These are phyloP conservation scores for Ogataea nitratoaversa DNA, from an alignment of 805 yeast genomes.

Conservation along the genomic window DNA sequence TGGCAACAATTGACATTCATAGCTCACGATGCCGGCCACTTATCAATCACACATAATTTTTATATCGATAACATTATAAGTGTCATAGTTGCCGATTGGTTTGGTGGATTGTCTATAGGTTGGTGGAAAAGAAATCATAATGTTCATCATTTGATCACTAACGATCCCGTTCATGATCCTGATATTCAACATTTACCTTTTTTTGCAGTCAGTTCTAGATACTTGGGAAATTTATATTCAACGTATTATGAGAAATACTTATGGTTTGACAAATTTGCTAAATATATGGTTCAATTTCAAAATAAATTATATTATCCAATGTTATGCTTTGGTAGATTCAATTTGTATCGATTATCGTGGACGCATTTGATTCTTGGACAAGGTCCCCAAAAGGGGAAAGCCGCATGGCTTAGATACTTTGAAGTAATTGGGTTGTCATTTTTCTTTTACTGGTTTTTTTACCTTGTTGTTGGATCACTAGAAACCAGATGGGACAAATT, in stretches of 20 bases:
- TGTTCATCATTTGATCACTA: slow-evolving; percentile 89
- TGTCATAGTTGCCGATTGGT: slow-evolving; percentile 64
- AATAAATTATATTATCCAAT: slow-evolving; percentile 72
- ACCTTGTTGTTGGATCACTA: slow-evolving; percentile 51
- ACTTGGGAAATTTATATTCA: slow-evolving; percentile 68
- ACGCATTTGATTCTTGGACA: slow-evolving; percentile 65
- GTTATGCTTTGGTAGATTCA: slow-evolving; percentile 79
- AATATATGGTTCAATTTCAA: slow-evolving; percentile 57
- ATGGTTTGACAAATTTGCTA: slow-evolving; percentile 65
- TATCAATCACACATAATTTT: slow-evolving; percentile 76
- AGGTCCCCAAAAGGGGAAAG: slow-evolving; percentile 78
- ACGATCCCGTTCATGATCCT: slow-evolving; percentile 91
- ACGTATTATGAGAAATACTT: slow-evolving; percentile 71
- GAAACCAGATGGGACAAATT: slow-evolving; percentile 52
- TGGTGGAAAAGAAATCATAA: slow-evolving; percentile 97
- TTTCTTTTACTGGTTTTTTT: slow-evolving; percentile 82
- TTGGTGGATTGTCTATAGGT: slow-evolving; percentile 86
- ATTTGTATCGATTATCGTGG: slow-evolving; percentile 80
- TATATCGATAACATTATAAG: slow-evolving; percentile 73
- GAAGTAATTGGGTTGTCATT: slow-evolving; percentile 67
- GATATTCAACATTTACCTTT: slow-evolving; percentile 92
- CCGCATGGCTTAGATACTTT: slow-evolving; percentile 80
- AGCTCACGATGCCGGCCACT: slow-evolving; percentile 89
- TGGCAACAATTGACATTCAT: slow-evolving; percentile 91
- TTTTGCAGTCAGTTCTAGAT: slow-evolving; percentile 74